A percentile compares a stretch with the other conserved stretches of the same genome.
Conservation (phyloP, 768 basidiomycete genomes). For the Lactarius indigo region DNA sequence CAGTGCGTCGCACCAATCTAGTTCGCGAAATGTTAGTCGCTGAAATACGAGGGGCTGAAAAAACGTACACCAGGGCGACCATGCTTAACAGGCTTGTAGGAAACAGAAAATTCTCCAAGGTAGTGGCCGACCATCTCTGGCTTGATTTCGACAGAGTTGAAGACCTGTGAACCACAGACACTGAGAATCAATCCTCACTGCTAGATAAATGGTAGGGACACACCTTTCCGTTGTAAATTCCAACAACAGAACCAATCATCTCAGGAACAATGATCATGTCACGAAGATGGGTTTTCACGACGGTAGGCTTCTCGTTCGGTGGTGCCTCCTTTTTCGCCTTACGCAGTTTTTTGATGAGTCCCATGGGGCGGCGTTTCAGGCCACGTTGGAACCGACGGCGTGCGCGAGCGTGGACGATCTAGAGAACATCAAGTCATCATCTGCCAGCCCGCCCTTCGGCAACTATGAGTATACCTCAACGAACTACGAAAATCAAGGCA, state of each 20-base stretch:
- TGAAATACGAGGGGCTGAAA: not conserved
- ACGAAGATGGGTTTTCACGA: constrained; percentile 98
- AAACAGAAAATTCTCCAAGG: constrained; percentile 95
- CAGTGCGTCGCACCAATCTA: constrained; percentile 91
- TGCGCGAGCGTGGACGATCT: constrained; percentile 97
- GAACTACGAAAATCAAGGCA: constrained; percentile 45
- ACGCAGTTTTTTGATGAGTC: constrained; percentile 98
- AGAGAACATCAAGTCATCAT: not conserved
- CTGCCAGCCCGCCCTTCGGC: not conserved
- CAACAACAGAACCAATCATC: constrained; percentile 98
- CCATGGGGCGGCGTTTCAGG: constrained; percentile 97
- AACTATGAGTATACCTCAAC: constrained; percentile 57
- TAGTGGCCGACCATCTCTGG: constrained; percentile 99
- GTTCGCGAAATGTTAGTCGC: constrained; percentile 22
- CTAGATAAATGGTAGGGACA: not conserved
- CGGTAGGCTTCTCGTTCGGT: constrained; percentile 97
- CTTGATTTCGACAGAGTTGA: constrained; percentile 98
- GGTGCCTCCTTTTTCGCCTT: constrained; percentile 99
- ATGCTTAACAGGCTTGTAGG: constrained; percentile 99
- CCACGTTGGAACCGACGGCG: constrained; percentile 99
- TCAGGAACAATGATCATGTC: constrained; percentile 99
- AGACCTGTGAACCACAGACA: constrained; percentile 48
- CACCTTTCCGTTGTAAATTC: constrained; percentile 98
- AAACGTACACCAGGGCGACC: constrained; percentile 94
- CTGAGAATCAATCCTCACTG: constrained; percentile 4